Evolutionary conservation across 2,329 filamentous ascomycete genomes (phyloP).

Genomic region (Apiospora arundinis): DNA sequence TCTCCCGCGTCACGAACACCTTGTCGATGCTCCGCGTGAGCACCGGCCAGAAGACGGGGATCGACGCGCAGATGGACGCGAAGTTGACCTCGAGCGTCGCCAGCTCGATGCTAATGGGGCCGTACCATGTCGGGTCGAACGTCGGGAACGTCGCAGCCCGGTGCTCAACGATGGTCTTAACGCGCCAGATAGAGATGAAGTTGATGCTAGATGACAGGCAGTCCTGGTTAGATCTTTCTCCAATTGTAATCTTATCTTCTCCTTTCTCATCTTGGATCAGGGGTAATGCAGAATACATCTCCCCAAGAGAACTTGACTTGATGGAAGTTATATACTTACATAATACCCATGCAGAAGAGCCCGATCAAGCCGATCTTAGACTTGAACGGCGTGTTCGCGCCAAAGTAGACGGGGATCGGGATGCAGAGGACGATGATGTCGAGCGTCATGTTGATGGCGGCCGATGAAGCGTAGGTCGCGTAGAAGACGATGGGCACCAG

Average conservation of each 20-base stretch:
- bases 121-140: constrained; percentile 42
- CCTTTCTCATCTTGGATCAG: background rate
- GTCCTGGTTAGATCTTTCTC: background rate
- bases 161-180: constrained; percentile 37
- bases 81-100: constrained; percentile 31
- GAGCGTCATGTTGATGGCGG: constrained; percentile 30
- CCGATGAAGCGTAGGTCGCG: constrained; percentile 29
- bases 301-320: background rate
- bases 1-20: constrained; percentile 46
- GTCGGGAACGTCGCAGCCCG: constrained; percentile 37
- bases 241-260: background rate
- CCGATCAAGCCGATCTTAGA: constrained; percentile 30
- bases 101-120: constrained; percentile 33
- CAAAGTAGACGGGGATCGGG: constrained; percentile 32
- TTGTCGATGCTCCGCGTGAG: constrained; percentile 36
- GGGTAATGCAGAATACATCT: too few relatives aligned
- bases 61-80: constrained; percentile 37
- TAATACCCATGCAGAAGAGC: constrained; percentile 29
- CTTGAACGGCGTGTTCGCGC: constrained; percentile 23
- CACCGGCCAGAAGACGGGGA: constrained; percentile 43
- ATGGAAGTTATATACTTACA: constrained; percentile 26
- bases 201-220: constrained; percentile 26
- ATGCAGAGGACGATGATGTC: constrained; percentile 32
- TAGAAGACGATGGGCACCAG: constrained; percentile 26
- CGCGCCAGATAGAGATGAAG: constrained; percentile 38